Evolutionary conservation across 371 early-diverging fungal species (phyloP).

Genomic region (Choanephora cucurbitarum): DNA sequence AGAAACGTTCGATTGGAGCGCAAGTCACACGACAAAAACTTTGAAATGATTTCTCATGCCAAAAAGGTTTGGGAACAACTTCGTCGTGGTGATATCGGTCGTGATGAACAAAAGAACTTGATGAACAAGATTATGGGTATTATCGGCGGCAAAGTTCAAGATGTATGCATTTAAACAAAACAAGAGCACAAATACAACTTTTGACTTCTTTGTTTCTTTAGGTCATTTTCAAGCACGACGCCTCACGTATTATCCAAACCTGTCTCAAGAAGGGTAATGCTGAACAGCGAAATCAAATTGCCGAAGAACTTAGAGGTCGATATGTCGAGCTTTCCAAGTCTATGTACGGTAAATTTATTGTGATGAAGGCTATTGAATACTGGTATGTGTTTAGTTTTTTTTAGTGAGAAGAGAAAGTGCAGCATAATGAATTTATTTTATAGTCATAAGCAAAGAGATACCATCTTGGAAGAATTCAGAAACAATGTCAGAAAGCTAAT

Average conservation of each 20-base stretch:
- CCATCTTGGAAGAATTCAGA: conserved; percentile 81
- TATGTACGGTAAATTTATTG: conserved; percentile 90
- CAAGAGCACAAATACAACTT: neutral
- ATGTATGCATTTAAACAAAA: conserved; percentile 48
- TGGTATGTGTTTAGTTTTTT: conserved; percentile 49
- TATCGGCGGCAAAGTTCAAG: conserved; percentile 82
- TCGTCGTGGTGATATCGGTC: conserved; percentile 70
- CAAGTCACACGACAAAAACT: conserved; percentile 70
- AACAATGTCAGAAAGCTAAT: conserved; percentile 81
- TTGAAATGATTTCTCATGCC: conserved; percentile 69
- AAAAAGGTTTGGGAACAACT: conserved; percentile 90
- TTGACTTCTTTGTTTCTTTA: conserved; percentile 27
- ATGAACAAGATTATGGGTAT: conserved; percentile 82
- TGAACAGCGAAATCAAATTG: conserved; percentile 79
- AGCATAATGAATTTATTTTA: conserved; percentile 13
- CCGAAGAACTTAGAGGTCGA: conserved; percentile 76
- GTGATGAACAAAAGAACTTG: conserved; percentile 61
- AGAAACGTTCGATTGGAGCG: conserved; percentile 67
- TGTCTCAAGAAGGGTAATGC: conserved; percentile 86
- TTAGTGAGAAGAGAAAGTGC: neutral
- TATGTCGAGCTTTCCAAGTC: conserved; percentile 76
- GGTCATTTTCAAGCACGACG: conserved; percentile 94
- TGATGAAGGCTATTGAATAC: conserved; percentile 84
- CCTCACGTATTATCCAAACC: conserved; percentile 91
- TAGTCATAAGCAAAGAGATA: conserved; percentile 71